Conservation (phyloP, 139 green algal genomes). For the Chlamydomonas sp. region DNA sequence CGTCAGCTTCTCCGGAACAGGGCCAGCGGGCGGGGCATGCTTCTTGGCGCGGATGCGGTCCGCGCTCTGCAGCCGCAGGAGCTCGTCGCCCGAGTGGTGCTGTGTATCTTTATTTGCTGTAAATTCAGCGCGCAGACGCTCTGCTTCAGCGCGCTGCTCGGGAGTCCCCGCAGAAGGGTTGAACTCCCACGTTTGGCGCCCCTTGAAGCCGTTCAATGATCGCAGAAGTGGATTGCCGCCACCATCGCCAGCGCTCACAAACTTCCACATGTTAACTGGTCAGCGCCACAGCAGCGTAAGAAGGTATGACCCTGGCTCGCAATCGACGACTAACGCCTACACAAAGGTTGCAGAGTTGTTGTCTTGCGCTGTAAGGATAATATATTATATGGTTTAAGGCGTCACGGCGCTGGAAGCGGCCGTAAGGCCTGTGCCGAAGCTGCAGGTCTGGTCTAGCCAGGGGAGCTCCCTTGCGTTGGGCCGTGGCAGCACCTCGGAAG, state of each 20-base stretch:
- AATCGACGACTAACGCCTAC: too few species aligned
- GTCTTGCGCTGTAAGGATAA: too few species aligned
- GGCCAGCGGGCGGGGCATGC: constrained; percentile 10
- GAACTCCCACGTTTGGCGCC: constrained; percentile 90
- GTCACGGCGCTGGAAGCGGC: too few species aligned
- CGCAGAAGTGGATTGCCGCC: constrained; percentile 50
- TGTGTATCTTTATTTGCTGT: constrained; percentile 62
- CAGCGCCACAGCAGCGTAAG: too few species aligned
- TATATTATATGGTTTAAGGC: too few species aligned
- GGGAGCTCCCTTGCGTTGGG: too few species aligned
- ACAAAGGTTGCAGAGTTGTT: too few species aligned
- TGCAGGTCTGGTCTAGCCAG: too few species aligned
- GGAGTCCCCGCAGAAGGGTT: constrained; percentile 70
- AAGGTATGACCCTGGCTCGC: too few species aligned
- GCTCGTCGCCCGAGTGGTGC: constrained; percentile 88
- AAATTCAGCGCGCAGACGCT: constrained; percentile 76
- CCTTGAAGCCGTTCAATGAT: constrained; percentile 73
- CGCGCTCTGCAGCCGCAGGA: constrained; percentile 80
- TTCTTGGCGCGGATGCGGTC: constrained; percentile 34
- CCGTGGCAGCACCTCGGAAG: too few species aligned
- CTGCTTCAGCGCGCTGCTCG: constrained; percentile 70
- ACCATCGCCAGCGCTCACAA: constrained; percentile 49
- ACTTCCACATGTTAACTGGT: constrained; percentile 65
- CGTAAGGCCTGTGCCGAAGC: too few species aligned
- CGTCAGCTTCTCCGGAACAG: constrained; percentile 29